phyloP scores from a whole-genome alignment of 148 eudicot genomes.

The Rhododendron ovatum region DNA sequence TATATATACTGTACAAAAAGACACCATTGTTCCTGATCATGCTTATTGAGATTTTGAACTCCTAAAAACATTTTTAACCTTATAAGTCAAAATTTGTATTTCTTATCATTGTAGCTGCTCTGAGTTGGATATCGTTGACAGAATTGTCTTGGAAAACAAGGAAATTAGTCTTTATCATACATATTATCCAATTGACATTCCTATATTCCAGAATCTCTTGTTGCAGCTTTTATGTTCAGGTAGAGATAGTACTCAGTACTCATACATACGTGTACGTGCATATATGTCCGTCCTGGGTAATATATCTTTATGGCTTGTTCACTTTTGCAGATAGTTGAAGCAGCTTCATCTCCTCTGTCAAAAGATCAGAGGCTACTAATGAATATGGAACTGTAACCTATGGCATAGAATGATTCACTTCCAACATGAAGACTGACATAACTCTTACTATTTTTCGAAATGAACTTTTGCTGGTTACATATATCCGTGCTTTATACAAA shows the following conservation, averaged over 20 bases:
- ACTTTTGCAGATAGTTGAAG: conserved; percentile 25
- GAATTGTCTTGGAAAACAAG: not conserved
- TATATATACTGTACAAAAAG: no score
- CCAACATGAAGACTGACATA: not conserved
- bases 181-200: not conserved
- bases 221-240: not conserved
- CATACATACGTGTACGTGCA: not conserved
- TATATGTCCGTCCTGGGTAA: not conserved
- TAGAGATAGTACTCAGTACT: not conserved
- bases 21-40: not conserved
- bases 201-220: not conserved
- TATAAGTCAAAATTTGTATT: not conserved
- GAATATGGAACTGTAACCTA: conserved; percentile 15
- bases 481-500: not conserved
- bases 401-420: not conserved
- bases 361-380: conserved; percentile 23
- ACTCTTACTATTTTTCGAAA: not conserved
- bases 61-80: not conserved
- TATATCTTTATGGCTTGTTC: not conserved
- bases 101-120: not conserved
- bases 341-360: conserved; percentile 22
- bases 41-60: not conserved
- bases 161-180: not conserved
- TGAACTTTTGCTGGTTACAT: not conserved
- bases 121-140: not conserved